These are phyloP conservation scores for Elaeis guineensis DNA, from an alignment of 176 grass and related monocot species.

Conservation along the genomic window DNA sequence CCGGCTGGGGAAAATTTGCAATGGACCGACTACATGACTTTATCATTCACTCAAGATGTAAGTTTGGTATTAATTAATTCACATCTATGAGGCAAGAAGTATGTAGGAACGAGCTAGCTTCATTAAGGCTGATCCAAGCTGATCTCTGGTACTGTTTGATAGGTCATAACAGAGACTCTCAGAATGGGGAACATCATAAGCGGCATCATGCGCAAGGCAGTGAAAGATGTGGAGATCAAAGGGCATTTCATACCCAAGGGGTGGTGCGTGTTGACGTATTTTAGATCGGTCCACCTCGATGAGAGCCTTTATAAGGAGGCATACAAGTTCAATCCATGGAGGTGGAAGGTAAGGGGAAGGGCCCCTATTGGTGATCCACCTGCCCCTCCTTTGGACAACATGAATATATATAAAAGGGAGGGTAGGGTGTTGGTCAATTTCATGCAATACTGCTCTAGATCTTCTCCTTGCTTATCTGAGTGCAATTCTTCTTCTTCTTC, in stretches of 20 bases:
- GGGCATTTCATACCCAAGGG: slow-evolving; percentile 90
- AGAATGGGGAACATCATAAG: slow-evolving; percentile 84
- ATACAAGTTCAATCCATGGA: slow-evolving; percentile 93
- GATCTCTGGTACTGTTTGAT: no score
- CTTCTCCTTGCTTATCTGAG: background rate
- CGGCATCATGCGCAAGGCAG: slow-evolving; percentile 93
- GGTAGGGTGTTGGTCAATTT: slow-evolving; percentile 1
- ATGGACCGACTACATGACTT: slow-evolving; percentile 86
- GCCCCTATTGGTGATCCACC: no score
- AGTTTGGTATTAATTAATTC: slow-evolving; percentile 8
- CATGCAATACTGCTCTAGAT: background rate
- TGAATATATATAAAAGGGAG: no score
- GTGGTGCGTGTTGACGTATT: slow-evolving; percentile 89
- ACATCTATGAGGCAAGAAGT: no score
- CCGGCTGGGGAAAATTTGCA: slow-evolving; percentile 43
- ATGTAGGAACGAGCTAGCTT: no score
- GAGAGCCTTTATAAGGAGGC: slow-evolving; percentile 50
- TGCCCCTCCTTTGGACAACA: slow-evolving; percentile 1
- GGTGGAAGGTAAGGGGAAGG: slow-evolving; percentile 72
- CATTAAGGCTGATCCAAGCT: no score
- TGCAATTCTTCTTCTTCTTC: slow-evolving; percentile 3
- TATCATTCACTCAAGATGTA: slow-evolving; percentile 93
- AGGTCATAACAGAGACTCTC: slow-evolving; percentile 76
- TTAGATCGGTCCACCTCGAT: slow-evolving; percentile 86
- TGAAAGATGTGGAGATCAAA: slow-evolving; percentile 71